Evolutionary conservation across 306 rosid species (phyloP), one percentile per base, ranked within the genome.

Genomic region (Gastrolobium villosum): DNA sequence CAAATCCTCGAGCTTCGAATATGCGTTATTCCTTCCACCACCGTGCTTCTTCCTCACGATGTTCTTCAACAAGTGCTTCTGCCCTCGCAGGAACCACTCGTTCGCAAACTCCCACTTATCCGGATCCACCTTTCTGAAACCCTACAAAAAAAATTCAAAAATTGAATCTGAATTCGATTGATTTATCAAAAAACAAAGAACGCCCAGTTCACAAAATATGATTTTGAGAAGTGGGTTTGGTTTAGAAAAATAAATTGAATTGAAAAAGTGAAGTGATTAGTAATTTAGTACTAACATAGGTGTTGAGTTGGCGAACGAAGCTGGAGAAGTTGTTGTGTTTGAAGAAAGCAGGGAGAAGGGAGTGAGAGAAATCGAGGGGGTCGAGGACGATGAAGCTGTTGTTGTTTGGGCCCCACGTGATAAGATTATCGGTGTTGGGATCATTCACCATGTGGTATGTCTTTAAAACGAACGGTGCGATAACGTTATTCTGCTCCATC

Each of bases 261-360:
- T 20, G 26, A 20, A 20, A 20, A 20, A 20, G 26, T 20, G 26
- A 20, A 20, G 26, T 20, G 26, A 20, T 20, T 20, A 20, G n/a
- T n/a, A n/a, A n/a, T n/a, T n/a, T n/a, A n/a, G 1, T 5, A 62
- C 86, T 75, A 13, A 94, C 99, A 15, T 94, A 94, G 15, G 97
- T 94, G 65, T 94, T 94, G 87, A 94, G 98, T 75, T 94, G 98
- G 7, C 98, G 94, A 69, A 94, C 94, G 69, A 94, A 92, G 84
- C 97, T 92, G 65, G 97, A 92, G 85, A 94, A 94, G 41, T 94
- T 94, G 88, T 92, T 94, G 84, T 94, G 99, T 77, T 94, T 94
- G 97, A 94, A 94, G 72, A 84, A 92, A 4, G 84, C 88, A 35
- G 99, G 98, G 5, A 95, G 82, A 15, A 95, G 86, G 7, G 80